Conservation (phyloP, 345 rosid genomes). For the Euphorbia tirucalli region DNA sequence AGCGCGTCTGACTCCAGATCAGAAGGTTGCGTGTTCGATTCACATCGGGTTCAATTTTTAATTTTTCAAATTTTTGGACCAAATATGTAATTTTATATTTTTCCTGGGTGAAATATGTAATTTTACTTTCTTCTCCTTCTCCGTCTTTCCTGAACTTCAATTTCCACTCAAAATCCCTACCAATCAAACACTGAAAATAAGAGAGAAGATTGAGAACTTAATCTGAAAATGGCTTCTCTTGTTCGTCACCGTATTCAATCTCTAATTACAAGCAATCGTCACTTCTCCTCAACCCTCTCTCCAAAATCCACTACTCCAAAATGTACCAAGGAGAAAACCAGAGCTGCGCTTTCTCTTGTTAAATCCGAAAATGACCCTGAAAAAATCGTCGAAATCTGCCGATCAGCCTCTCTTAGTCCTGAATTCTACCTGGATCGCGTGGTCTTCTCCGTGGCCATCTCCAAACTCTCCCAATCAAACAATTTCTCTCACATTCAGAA, state of each 20-base stretch:
- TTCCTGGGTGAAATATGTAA: too few species aligned
- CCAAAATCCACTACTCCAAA: conserved; percentile 30
- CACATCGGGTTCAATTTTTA: conserved; percentile 78
- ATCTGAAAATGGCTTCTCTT: conserved; percentile 8
- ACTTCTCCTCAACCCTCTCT: conserved; percentile 1
- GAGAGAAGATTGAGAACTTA: not conserved
- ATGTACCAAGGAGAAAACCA: conserved; percentile 52
- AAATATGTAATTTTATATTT: too few species aligned
- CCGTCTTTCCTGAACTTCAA: too few species aligned
- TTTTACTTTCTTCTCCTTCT: too few species aligned
- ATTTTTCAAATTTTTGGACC: too few species aligned
- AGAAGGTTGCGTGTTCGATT: conserved; percentile 99
- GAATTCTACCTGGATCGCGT: conserved; percentile 55
- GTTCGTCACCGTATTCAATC: conserved; percentile 13
- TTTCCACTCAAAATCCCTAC: too few species aligned
- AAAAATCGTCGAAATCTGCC: conserved; percentile 79
- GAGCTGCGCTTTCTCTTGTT: conserved; percentile 67
- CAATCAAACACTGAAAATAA: too few species aligned
- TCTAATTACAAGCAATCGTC: not conserved
- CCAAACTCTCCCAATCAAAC: conserved; percentile 48
- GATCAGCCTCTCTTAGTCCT: conserved; percentile 68
- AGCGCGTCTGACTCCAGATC: conserved; percentile 99
- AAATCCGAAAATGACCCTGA: conserved; percentile 66
- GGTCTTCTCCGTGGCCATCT: conserved; percentile 67
- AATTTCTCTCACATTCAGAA: conserved; percentile 43